A percentile compares a stretch with the other conserved stretches of the same genome.
These are phyloP conservation scores for Xylariaceae sp. DNA, from an alignment of 2,329 filamentous ascomycete genomes.

Conservation along the genomic window DNA sequence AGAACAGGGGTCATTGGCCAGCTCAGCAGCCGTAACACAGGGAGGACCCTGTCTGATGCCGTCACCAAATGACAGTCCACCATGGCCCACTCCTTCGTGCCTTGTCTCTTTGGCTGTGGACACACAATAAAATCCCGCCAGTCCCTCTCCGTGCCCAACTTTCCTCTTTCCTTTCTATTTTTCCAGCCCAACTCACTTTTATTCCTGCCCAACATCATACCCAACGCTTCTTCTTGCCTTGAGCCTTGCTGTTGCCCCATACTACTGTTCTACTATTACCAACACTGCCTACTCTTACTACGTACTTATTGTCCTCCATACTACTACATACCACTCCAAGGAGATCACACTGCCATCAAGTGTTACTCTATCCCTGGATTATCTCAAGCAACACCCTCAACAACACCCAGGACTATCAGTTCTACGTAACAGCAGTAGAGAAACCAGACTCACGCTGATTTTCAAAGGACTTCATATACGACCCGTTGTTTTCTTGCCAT, in stretches of 20 bases:
- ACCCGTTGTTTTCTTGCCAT: constrained; percentile 28
- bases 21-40: too few relatives aligned
- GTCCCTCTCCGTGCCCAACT: constrained; percentile 42
- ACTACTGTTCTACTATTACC: constrained; percentile 4
- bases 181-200: constrained; percentile 32
- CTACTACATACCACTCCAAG: not conserved
- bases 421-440: constrained; percentile 21
- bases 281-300: constrained; percentile 13
- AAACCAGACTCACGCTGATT: constrained; percentile 26
- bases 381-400: constrained; percentile 19
- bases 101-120: constrained; percentile 19
- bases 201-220: constrained; percentile 34
- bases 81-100: constrained; percentile 26
- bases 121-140: constrained; percentile 48
- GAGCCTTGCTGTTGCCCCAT: constrained; percentile 19
- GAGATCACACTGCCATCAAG: not conserved
- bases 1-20: not conserved
- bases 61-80: constrained; percentile 15
- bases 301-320: constrained; percentile 6
- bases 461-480: constrained; percentile 21
- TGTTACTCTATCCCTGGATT: not conserved
- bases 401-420: constrained; percentile 15
- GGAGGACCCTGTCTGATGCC: constrained; percentile 14
- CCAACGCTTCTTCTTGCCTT: constrained; percentile 23
- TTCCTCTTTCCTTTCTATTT: constrained; percentile 30